phyloP scores from a whole-genome alignment of 169 alveolate species.

The Cystoisospora suis region DNA sequence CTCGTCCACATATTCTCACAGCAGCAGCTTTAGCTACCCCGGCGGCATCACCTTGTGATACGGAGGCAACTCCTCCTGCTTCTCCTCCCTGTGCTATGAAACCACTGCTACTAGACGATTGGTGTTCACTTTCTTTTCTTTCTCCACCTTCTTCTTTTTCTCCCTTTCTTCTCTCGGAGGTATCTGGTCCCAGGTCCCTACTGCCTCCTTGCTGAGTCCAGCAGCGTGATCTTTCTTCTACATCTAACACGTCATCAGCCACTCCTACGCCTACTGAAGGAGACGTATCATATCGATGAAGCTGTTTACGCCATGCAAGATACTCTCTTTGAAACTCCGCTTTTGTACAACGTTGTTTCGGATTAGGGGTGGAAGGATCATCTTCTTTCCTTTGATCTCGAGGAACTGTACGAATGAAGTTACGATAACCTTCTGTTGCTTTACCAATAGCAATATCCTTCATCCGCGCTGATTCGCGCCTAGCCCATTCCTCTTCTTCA shows the following conservation, averaged over 20 bases:
- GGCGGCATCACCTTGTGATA: too few species aligned
- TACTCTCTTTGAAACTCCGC: constrained; percentile 71
- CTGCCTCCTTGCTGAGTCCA: neutral
- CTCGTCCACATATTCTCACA: too few species aligned
- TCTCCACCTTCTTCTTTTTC: neutral
- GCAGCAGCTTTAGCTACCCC: too few species aligned
- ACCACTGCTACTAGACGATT: too few species aligned
- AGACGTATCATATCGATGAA: constrained; percentile 71
- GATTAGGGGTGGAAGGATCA: constrained; percentile 76
- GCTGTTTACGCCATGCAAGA: constrained; percentile 73
- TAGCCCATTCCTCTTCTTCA: constrained; percentile 63
- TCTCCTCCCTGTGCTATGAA: too few species aligned
- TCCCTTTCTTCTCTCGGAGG: neutral
- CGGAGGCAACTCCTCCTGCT: too few species aligned
- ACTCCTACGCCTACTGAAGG: too few species aligned
- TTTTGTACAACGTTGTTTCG: constrained; percentile 68
- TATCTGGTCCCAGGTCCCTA: neutral
- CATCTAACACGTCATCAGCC: too few species aligned
- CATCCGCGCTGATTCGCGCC: constrained; percentile 71
- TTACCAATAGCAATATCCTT: constrained; percentile 78
- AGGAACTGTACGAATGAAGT: constrained; percentile 70
- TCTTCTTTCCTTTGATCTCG: constrained; percentile 68
- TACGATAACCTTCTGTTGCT: constrained; percentile 75
- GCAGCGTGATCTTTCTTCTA: too few species aligned
- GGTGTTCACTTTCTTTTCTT: too few species aligned